phyloP scores from a whole-genome alignment of 2,329 filamentous ascomycete species.

The Cyphellophora europaea region DNA sequence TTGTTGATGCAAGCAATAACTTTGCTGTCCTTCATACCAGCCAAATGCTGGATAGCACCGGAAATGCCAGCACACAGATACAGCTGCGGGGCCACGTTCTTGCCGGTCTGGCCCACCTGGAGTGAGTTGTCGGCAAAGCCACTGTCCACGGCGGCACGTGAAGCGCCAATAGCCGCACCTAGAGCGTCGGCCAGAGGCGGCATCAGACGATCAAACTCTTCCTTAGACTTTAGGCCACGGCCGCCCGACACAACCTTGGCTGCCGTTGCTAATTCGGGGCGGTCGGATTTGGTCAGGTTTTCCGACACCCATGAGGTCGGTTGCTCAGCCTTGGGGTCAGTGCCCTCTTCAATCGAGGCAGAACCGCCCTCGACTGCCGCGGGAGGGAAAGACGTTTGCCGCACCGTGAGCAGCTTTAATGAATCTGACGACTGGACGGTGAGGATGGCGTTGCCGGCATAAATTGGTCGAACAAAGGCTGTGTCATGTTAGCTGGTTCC shows the following conservation, averaged over 20 bases:
- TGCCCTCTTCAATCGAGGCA: conserved; percentile 68
- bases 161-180: conserved; percentile 92
- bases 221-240: conserved; percentile 91
- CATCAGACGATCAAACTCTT: conserved; percentile 92
- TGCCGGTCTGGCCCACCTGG: conserved; percentile 96
- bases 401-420: conserved; percentile 83
- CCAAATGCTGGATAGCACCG: conserved; percentile 94
- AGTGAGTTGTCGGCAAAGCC: conserved; percentile 97
- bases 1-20: conserved; percentile 99
- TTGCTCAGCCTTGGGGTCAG: conserved; percentile 68
- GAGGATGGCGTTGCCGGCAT: conserved; percentile 93
- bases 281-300: conserved; percentile 83
- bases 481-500: conserved; percentile 15
- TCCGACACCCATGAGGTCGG: conserved; percentile 87
- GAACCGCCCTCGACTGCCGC: conserved; percentile 60
- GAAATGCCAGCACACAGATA: conserved; percentile 95
- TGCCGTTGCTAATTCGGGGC: conserved; percentile 87
- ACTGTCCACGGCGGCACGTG: conserved; percentile 88
- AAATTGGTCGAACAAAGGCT: conserved; percentile 91
- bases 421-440: conserved; percentile 84
- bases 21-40: conserved; percentile 99
- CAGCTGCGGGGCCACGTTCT: conserved; percentile 92
- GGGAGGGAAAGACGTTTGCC: conserved; percentile 82
- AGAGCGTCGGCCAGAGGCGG: conserved; percentile 83
- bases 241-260: conserved; percentile 85